Conservation (phyloP, 163 green algal species). For the Scenedesmus sp. region DNA sequence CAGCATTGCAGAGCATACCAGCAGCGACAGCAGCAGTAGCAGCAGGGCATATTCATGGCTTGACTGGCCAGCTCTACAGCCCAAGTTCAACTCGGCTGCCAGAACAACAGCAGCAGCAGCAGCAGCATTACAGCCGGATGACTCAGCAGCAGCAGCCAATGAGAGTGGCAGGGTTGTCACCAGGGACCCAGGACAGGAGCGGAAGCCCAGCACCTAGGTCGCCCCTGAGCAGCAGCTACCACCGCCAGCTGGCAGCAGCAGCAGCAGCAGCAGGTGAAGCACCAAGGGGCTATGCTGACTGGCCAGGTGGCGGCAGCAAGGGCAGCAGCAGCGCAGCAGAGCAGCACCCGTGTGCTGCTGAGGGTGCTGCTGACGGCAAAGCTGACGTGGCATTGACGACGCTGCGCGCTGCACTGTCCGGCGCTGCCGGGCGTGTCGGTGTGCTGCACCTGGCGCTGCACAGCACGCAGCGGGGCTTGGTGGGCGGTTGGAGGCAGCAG, state of each 20-base stretch:
- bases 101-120: constrained; percentile 1
- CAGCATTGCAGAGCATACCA: constrained; percentile 3
- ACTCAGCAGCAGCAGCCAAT: not conserved
- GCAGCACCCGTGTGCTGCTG: not conserved
- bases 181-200: not conserved
- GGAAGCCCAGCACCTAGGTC: not conserved
- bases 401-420: not conserved
- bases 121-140: not conserved
- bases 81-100: not conserved
- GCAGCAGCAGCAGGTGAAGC: not conserved
- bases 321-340: not conserved
- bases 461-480: not conserved
- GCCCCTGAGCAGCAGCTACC: not conserved
- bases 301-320: constrained; percentile 26
- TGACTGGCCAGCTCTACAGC: not conserved
- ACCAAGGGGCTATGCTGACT: not conserved
- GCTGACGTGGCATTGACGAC: not conserved
- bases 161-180: not conserved
- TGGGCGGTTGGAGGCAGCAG: constrained; percentile 44
- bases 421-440: constrained; percentile 15
- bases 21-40: not conserved
- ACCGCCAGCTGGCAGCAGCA: not conserved
- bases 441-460: constrained; percentile 54
- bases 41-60: not conserved
- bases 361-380: not conserved